Conservation (phyloP, 1,139 yeast genomes). For the Geotrichum citri-aurantii region DNA sequence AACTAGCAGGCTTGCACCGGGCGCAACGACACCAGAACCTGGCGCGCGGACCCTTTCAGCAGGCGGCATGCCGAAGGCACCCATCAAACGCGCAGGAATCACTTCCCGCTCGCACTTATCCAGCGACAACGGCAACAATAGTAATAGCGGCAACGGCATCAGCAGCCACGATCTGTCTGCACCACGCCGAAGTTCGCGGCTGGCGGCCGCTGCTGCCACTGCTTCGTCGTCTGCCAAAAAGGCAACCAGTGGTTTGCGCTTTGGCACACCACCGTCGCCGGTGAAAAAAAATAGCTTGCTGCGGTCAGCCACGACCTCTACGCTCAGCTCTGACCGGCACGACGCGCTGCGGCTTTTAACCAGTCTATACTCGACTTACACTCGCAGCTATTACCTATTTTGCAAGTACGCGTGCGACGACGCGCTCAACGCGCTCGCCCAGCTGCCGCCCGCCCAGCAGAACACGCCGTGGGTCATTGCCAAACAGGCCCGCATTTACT, state of each 20-base stretch:
- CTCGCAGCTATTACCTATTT: slow-evolving; percentile 60
- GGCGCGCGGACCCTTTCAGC: background rate
- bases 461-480: slow-evolving; percentile 84
- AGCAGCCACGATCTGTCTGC: background rate
- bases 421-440: slow-evolving; percentile 64
- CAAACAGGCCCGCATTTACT: slow-evolving; percentile 72
- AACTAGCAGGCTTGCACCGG: background rate
- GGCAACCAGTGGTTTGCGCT: background rate
- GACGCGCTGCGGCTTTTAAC: slow-evolving; percentile 32
- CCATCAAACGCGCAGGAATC: slow-evolving; percentile 3
- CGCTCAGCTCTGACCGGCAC: slow-evolving; percentile 4
- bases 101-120: background rate
- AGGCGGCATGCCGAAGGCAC: slow-evolving; percentile 6
- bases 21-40: background rate
- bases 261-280: background rate
- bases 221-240: background rate
- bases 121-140: background rate
- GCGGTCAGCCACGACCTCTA: slow-evolving; percentile 8
- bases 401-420: slow-evolving; percentile 70
- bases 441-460: slow-evolving; percentile 57
- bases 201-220: slow-evolving; percentile 11
- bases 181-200: slow-evolving; percentile 13
- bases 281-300: background rate
- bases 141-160: background rate
- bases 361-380: slow-evolving; percentile 53